phyloP scores from a whole-genome alignment of 1,284 basidiomycete genomes.

The Schizophyllum amplum region DNA sequence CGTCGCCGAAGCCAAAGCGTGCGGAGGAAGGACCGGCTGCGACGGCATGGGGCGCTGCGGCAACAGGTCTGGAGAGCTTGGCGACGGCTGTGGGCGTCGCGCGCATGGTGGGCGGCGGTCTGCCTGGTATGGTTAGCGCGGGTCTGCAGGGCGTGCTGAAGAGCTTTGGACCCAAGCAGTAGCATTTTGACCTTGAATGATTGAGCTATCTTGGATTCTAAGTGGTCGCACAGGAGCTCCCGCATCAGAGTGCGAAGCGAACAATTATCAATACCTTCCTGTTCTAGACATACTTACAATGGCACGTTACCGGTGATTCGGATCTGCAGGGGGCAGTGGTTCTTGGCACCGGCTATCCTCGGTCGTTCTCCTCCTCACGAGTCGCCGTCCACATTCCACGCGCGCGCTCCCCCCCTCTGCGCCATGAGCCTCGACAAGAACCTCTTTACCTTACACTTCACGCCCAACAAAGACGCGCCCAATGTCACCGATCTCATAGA shows the following conservation, averaged over 20 bases:
- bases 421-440: constrained; percentile 73
- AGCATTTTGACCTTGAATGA: no score
- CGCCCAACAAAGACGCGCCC: constrained; percentile 47
- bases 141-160: background rate
- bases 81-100: background rate
- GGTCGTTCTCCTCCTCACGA: background rate
- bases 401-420: no score
- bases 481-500: constrained; percentile 62
- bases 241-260: no score
- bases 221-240: no score
- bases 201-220: background rate
- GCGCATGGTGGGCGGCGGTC: background rate
- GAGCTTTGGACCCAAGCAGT: background rate
- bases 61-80: background rate
- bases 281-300: background rate
- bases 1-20: constrained; percentile 8
- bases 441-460: constrained; percentile 66
- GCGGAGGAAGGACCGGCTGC: background rate
- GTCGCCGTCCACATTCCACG: background rate
- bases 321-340: background rate
- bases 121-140: background rate
- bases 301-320: background rate
- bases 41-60: background rate
- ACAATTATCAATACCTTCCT: background rate
- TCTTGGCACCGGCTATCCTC: background rate